Base-by-base conservation (phyloP, 176 grass and related monocot species). In the Zea mays region DNA sequence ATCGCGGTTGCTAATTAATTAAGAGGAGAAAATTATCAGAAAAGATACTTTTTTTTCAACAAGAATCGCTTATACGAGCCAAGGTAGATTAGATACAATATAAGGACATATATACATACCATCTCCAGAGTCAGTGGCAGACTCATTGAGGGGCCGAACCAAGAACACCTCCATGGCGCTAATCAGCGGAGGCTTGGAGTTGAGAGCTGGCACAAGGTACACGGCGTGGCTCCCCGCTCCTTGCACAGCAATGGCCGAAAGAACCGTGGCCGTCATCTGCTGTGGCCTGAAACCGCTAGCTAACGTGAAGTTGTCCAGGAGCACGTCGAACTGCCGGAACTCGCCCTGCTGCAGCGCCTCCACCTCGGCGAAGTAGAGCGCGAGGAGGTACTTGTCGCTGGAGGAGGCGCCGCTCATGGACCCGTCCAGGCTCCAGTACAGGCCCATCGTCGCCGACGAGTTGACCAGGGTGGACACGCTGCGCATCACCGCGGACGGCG, bases 161-260 rank as follows among this genome's bases (percentile, higher is more conserved):
- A 43, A 4, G 69, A 78, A 91, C 16, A 81, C 57, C 84, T 91
- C 85, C 75, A 91, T 39, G 0, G 85, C 72, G 27, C 72, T 91
- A 36, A 87, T 52, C 11, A 87, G 11, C 10, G 85, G 89, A 0
- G 27, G 81, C 8, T 50, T 69, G 5, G 85, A 84, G 33, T 41
- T 54, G 52, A 67, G 41, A 40, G 80, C 57, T 42, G 50, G 65
- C 10, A n/a, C 15, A 46, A 90, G 43, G 14, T 69, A 64, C 7
- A 83, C 14, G 33, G 11, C 11, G 13, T 83, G 82, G 15, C 3
- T 0, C 8, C 4, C 4, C 13, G 16, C 27, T 12, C 35, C 49
- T 60, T 58, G 39, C 35, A 60, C 36, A 27, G 27, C 27, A 38
- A 4, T 60, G 2, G 16, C 41, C 4, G 13, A 61, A 10, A 67